These are phyloP conservation scores for Rhexocercosporidium sp. DNA, from an alignment of 2,329 filamentous ascomycete genomes.

Conservation along the genomic window DNA sequence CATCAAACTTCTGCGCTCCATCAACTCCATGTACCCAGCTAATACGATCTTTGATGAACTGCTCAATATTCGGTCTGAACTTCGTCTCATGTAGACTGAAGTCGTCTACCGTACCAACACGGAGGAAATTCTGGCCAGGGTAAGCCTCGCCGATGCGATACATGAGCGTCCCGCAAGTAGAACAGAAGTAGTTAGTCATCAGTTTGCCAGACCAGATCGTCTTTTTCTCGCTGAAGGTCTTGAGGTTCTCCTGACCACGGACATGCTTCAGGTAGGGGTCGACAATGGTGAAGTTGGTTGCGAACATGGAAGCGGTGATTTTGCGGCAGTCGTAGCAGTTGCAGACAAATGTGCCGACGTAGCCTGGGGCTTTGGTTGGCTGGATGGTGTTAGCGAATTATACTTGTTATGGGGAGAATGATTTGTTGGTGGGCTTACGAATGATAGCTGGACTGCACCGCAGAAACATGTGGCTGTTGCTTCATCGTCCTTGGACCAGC, in stretches of 20 bases:
- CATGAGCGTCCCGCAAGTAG: conserved; percentile 64
- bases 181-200: conserved; percentile 69
- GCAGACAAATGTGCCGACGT: conserved; percentile 60
- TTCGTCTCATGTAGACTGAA: conserved; percentile 61
- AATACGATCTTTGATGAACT: conserved; percentile 57
- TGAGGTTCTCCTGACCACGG: conserved; percentile 58
- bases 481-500: conserved; percentile 51
- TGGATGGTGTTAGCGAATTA: conserved; percentile 31
- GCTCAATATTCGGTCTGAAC: conserved; percentile 58
- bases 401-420: neutral
- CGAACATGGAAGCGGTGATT: conserved; percentile 66
- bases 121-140: conserved; percentile 53
- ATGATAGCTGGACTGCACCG: conserved; percentile 58
- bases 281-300: conserved; percentile 59
- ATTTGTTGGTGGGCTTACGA: conserved; percentile 48
- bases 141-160: conserved; percentile 54
- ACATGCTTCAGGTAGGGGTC: conserved; percentile 53
- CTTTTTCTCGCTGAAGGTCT: conserved; percentile 49
- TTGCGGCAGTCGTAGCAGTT: conserved; percentile 67
- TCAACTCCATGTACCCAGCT: conserved; percentile 51
- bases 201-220: conserved; percentile 51
- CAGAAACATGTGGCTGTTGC: conserved; percentile 66
- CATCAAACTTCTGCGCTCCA: conserved; percentile 32
- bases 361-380: conserved; percentile 51
- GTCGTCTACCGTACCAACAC: conserved; percentile 68